Percentiles rank a stretch among this genome's conserved stretches.
Evolutionary conservation across 1,284 basidiomycete species (phyloP).

Genomic region (Exsudoporus floridanus): DNA sequence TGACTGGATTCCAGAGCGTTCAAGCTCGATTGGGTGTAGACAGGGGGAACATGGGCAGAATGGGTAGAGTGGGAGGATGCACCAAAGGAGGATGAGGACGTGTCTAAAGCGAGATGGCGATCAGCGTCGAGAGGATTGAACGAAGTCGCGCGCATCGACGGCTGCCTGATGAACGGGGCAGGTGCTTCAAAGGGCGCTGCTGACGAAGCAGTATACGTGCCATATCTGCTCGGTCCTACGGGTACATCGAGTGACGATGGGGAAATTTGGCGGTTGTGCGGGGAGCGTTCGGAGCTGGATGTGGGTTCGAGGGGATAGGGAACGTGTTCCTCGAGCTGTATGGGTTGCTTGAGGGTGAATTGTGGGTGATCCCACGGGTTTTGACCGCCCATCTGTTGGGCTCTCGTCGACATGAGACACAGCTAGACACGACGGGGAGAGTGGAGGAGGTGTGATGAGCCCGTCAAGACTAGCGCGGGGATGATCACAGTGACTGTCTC

Average conservation of each 20-base stretch:
- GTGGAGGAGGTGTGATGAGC: neutral
- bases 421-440: neutral
- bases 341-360: conserved; percentile 23
- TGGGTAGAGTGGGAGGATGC: conserved; percentile 12
- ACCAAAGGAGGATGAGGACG: conserved; percentile 19
- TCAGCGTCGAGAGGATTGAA: conserved; percentile 11
- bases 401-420: conserved; percentile 24
- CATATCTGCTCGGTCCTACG: conserved; percentile 5
- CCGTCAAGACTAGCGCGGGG: conserved; percentile 1
- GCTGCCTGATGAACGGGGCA: conserved; percentile 12
- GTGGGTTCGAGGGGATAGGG: conserved; percentile 21
- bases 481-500: neutral
- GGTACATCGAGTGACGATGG: conserved; percentile 5
- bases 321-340: conserved; percentile 43
- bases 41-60: conserved; percentile 15
- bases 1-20: conserved; percentile 13
- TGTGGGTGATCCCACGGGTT: conserved; percentile 24
- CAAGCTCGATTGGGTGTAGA: conserved; percentile 16
- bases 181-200: conserved; percentile 8
- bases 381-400: conserved; percentile 16
- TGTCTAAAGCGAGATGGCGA: conserved; percentile 12
- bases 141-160: conserved; percentile 11
- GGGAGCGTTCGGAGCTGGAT: conserved; percentile 8
- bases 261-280: conserved; percentile 17
- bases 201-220: conserved; percentile 19